Conservation (phyloP, 2,329 filamentous ascomycete genomes). For the Paramyrothecium sp. region DNA sequence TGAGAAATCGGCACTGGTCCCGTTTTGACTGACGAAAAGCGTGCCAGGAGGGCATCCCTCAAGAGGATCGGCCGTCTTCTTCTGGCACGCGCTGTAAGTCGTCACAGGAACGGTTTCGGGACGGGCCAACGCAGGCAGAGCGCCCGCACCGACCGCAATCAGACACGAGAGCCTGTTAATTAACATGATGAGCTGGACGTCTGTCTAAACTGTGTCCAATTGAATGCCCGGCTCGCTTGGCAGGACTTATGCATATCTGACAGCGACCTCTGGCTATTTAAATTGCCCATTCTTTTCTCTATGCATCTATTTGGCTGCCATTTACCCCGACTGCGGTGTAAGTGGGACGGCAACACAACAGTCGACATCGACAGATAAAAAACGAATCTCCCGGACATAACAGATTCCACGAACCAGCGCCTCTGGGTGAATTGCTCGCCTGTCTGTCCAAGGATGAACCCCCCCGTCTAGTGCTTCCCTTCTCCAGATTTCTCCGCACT, state of each 20-base stretch:
- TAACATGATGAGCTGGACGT: neutral
- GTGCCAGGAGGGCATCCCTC: conserved; percentile 37
- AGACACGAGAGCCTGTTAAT: neutral
- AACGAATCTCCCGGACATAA: neutral
- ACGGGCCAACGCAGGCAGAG: neutral
- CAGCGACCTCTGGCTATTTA: no score
- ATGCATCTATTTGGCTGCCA: no score
- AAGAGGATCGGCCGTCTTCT: conserved; percentile 6
- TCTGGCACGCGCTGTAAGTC: neutral
- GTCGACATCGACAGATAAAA: neutral
- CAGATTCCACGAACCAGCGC: neutral
- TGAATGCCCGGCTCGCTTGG: no score
- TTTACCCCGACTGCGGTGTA: no score
- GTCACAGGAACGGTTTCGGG: neutral
- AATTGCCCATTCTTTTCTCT: no score
- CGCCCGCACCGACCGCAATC: neutral
- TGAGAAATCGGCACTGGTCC: conserved; percentile 31
- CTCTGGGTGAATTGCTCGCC: no score
- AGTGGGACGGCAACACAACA: neutral
- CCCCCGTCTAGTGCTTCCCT: no score
- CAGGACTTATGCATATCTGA: no score
- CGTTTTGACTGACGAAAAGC: conserved; percentile 37
- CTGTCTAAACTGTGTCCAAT: no score
- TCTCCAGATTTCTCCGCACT: neutral
- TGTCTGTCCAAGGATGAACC: neutral